Evolutionary conservation across 768 basidiomycete species (phyloP).

Genomic region (Stropharia rugosoannulata): DNA sequence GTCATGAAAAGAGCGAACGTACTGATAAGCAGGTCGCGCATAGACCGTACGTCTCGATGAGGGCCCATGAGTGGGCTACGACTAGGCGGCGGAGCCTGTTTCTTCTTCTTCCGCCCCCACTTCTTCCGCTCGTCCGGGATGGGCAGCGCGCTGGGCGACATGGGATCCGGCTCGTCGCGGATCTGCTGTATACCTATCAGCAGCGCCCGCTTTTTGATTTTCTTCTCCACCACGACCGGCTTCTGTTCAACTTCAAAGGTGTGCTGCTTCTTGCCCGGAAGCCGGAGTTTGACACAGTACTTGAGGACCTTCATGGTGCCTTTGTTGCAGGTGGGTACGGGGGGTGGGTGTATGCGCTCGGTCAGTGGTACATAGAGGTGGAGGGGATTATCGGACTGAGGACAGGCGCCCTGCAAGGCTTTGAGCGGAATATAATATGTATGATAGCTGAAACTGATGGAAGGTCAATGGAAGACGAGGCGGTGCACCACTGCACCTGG

Average conservation of each 20-base stretch:
- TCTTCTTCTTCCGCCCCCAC: constrained; percentile 14
- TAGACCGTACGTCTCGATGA: constrained; percentile 34
- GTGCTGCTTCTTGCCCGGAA: neutral
- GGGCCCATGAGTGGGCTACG: constrained; percentile 27
- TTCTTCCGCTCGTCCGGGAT: neutral
- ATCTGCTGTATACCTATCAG: constrained; percentile 36
- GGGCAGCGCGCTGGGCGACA: neutral
- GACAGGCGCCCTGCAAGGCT: no score
- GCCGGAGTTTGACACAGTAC: neutral
- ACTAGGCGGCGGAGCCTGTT: constrained; percentile 9
- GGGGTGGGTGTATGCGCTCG: neutral
- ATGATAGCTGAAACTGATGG: no score
- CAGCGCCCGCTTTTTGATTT: constrained; percentile 29
- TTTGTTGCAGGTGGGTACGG: neutral
- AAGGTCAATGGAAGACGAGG: no score
- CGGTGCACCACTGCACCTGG: no score
- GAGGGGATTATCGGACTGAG: no score
- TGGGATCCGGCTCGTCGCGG: constrained; percentile 3
- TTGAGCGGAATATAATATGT: no score
- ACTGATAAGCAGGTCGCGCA: constrained; percentile 37
- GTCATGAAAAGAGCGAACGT: constrained; percentile 6
- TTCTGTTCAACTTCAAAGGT: neutral
- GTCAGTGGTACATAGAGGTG: neutral
- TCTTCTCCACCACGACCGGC: constrained; percentile 6
- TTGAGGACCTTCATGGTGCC: neutral